A percentile compares a stretch with the other conserved stretches of the same genome.
Evolutionary conservation across 225 moss, liverwort and hornwort genomes (phyloP).

Genomic region (Pleurozium schreberi): DNA sequence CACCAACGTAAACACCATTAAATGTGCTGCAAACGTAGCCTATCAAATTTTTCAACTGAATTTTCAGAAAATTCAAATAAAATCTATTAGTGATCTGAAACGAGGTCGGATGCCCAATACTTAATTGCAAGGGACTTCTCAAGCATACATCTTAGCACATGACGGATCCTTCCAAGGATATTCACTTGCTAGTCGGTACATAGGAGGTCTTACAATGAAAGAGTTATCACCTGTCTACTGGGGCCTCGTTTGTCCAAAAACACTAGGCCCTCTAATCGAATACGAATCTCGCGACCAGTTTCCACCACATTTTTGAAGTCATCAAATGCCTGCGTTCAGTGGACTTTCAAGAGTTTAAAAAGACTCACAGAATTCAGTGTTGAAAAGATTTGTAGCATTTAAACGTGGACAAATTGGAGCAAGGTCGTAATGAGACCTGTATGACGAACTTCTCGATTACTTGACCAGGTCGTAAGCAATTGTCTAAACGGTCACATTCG

Average conservation of each 20-base stretch:
- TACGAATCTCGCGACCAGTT: constrained; percentile 22
- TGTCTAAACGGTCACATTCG: constrained; percentile 41
- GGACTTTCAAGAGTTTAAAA: neutral
- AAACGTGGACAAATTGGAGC: neutral
- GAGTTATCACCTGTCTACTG: constrained; percentile 12
- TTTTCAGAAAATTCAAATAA: neutral
- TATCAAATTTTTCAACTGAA: neutral
- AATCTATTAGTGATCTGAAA: neutral
- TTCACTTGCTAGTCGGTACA: neutral
- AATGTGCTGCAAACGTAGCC: neutral
- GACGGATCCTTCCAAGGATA: neutral
- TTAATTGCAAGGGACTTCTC: neutral
- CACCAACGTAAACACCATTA: neutral
- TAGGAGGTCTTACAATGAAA: neutral
- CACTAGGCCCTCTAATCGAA: constrained; percentile 26
- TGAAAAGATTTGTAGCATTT: neutral
- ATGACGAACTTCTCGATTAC: constrained; percentile 37
- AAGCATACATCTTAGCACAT: neutral
- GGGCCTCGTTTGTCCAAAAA: constrained; percentile 18
- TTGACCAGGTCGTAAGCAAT: constrained; percentile 39
- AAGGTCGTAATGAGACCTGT: constrained; percentile 11
- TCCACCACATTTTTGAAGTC: constrained; percentile 43
- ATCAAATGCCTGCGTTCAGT: constrained; percentile 22
- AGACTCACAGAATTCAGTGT: neutral
- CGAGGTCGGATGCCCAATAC: neutral